Evolutionary conservation across 2,329 filamentous ascomycete genomes (phyloP), one percentile per base, ranked within the genome.

Genomic region (Diaporthe eres): DNA sequence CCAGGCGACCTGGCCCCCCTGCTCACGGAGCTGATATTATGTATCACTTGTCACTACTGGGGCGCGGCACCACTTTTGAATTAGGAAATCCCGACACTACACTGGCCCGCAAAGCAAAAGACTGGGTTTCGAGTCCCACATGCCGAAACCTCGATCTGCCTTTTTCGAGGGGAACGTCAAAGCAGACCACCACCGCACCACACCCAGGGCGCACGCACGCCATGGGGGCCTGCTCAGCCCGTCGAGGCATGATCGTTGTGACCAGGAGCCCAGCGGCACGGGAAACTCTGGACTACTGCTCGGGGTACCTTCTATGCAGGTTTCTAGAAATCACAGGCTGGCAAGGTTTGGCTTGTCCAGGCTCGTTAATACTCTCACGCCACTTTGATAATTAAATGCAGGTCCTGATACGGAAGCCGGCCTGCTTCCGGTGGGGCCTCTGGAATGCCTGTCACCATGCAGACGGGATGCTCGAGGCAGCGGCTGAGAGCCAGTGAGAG

Each of bases 101-200:
- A 17, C 49, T 70, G 65, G 65, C 65, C 65, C 34, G 65, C 65
- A 70, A 49, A 44, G 65, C 34, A 39, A n/a, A 55, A 39, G 65
- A 55, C 49, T 39, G 49, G 65, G 65, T 55, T 55, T 70, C 65
- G 65, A 68, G 65, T 70, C 65, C 65, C 65, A 70, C 65, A 70
- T 70, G 65, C 65, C 65, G 65, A 70, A 70, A 70, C 65, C 34
- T 70, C 65, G 49, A 70, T 70, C 65, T 70, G 65, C 47, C 49
- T 39, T 55, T 55, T 55, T 70, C 47, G 31, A 70, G 13, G 65
- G 34, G 47, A n/a, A 12, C 47, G 47, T 70, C 65, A 55, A 70
- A 55, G 65, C 65, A 55, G 49, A 25, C 49, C 31, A 39, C n/a
- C 25, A 34, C 25, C 42, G 61, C 61, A 42, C 61, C 65, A 22